Conservation (phyloP, 192 early-diverging fungal species). For the Coemansia javaensis region DNA sequence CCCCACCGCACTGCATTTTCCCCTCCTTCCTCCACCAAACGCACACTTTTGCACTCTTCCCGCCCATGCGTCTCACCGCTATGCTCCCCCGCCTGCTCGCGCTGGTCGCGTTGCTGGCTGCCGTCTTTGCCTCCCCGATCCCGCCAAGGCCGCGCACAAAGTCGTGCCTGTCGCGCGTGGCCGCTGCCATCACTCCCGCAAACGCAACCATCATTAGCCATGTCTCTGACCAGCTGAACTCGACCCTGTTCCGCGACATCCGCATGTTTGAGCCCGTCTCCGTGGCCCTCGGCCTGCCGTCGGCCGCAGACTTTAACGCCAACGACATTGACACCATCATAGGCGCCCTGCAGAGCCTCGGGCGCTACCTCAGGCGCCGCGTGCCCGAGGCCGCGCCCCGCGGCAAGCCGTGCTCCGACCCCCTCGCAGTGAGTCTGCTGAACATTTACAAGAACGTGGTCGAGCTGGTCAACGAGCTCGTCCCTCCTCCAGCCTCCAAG, state of each 20-base stretch:
- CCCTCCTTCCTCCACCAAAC: background rate
- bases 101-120: no score
- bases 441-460: no score
- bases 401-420: no score
- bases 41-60: background rate
- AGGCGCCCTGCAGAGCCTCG: conserved; percentile 23
- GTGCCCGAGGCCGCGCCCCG: no score
- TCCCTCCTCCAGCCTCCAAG: no score
- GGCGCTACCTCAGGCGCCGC: conserved; percentile 12
- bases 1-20: background rate
- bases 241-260: conserved; percentile 41
- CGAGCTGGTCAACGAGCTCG: no score
- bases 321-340: conserved; percentile 15
- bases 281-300: conserved; percentile 17
- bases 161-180: conserved; percentile 19
- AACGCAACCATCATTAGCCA: no score
- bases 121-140: no score
- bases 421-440: background rate
- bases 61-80: conserved; percentile 4
- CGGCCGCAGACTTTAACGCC: conserved; percentile 22
- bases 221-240: no score
- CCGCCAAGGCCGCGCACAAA: no score
- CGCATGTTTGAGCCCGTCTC: conserved; percentile 43
- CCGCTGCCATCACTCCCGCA: conserved; percentile 7
- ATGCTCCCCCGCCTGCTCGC: no score